Percentiles rank a stretch among this genome's conserved stretches.
Conservation (phyloP, 2,329 filamentous ascomycete genomes). For the Aspergillus sp. region DNA sequence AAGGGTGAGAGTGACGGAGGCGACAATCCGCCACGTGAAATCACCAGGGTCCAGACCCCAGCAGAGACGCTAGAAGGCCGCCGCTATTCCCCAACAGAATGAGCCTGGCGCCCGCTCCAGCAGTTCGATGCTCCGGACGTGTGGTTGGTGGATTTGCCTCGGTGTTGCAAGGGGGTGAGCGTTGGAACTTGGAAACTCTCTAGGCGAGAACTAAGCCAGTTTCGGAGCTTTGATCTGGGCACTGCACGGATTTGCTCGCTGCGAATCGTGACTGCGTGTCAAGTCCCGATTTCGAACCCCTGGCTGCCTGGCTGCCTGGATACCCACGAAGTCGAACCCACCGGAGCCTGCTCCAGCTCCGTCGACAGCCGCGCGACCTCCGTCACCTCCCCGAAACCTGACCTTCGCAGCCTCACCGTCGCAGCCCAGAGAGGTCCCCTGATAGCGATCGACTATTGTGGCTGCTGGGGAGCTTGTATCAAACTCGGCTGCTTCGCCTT, state of each 20-base stretch:
- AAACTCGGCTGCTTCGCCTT: background rate
- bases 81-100: constrained; percentile 12
- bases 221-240: background rate
- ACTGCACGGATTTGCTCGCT: background rate
- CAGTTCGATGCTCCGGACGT: constrained; percentile 17
- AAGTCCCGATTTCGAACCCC: constrained; percentile 1
- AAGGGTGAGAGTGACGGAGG: constrained; percentile 21
- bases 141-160: constrained; percentile 2
- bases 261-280: background rate
- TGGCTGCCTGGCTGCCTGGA: constrained; percentile 23
- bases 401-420: no score
- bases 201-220: constrained; percentile 5
- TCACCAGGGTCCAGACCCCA: constrained; percentile 26
- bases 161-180: constrained; percentile 5
- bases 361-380: background rate
- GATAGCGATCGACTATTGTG: constrained; percentile 23
- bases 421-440: background rate
- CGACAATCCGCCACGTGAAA: constrained; percentile 27
- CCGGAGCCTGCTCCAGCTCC: background rate
- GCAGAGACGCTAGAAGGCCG: constrained; percentile 11
- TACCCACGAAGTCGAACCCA: constrained; percentile 20
- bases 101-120: constrained; percentile 24
- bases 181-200: constrained; percentile 1
- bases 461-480: constrained; percentile 2
- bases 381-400: background rate